Conservation (phyloP, 1,139 yeast genomes). For the Sugiyamaella xylanicola region DNA sequence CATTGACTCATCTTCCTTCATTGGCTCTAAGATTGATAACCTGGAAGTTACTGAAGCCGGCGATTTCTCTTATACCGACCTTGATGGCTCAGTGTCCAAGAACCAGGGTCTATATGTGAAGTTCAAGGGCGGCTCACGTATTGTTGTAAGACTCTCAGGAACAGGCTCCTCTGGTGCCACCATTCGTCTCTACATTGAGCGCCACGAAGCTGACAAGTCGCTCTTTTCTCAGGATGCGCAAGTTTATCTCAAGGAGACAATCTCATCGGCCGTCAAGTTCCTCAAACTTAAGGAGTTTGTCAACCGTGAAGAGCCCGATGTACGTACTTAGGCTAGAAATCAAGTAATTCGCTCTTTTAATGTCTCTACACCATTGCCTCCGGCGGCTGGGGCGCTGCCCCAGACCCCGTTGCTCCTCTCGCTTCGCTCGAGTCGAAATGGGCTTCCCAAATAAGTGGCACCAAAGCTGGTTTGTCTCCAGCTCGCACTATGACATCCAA, state of each 20-base stretch:
- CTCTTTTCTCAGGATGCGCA: slow-evolving; percentile 61
- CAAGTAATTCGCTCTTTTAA: background rate
- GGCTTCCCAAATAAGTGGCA: too few relatives aligned
- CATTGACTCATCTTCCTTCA: slow-evolving; percentile 47
- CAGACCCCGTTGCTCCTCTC: background rate
- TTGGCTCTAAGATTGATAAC: slow-evolving; percentile 51
- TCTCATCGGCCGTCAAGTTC: slow-evolving; percentile 63
- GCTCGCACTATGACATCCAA: too few relatives aligned
- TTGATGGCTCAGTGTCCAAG: slow-evolving; percentile 88
- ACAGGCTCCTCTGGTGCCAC: slow-evolving; percentile 99
- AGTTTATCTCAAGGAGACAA: slow-evolving; percentile 64
- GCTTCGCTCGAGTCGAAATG: background rate
- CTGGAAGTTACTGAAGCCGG: slow-evolving; percentile 71
- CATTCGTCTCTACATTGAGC: slow-evolving; percentile 87
- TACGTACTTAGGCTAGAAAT: slow-evolving; percentile 58
- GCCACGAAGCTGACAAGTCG: slow-evolving; percentile 64
- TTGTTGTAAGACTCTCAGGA: slow-evolving; percentile 91
- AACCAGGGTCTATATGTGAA: slow-evolving; percentile 91
- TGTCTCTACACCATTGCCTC: slow-evolving; percentile 1
- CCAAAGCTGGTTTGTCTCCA: too few relatives aligned
- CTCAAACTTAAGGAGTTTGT: slow-evolving; percentile 72
- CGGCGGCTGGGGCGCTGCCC: slow-evolving; percentile 1
- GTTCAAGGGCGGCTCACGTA: slow-evolving; percentile 78
- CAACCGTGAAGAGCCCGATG: slow-evolving; percentile 88
- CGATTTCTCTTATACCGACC: slow-evolving; percentile 89